Conservation (phyloP, 2,329 filamentous ascomycete species). For the Beauveria brongniartii region DNA sequence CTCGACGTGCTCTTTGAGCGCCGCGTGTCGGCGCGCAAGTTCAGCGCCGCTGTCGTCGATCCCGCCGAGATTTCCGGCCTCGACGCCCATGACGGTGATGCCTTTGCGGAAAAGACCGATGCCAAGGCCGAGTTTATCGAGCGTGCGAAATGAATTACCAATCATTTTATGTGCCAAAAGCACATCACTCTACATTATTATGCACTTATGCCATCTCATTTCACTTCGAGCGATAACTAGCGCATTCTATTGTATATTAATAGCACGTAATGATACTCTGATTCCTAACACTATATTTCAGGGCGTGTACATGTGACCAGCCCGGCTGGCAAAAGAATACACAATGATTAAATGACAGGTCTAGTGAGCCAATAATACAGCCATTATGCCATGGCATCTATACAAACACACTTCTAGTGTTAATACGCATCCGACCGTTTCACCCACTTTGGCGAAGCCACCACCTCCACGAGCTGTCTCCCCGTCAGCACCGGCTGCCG, state of each 20-base stretch:
- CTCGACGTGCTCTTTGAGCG: slow-evolving; percentile 47
- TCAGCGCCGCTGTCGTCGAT: slow-evolving; percentile 23
- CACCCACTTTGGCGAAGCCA: slow-evolving; percentile 37
- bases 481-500: slow-evolving; percentile 20
- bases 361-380: neutral
- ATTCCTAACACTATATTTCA: too few relatives aligned
- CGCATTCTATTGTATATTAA: neutral
- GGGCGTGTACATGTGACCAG: too few relatives aligned
- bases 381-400: neutral
- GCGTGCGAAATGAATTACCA: neutral
- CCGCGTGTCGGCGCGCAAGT: slow-evolving; percentile 33
- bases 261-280: too few relatives aligned
- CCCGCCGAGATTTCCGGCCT: slow-evolving; percentile 4
- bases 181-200: too few relatives aligned
- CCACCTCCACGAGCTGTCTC: slow-evolving; percentile 30
- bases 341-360: neutral
- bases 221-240: neutral
- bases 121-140: slow-evolving; percentile 1
- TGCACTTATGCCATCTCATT: neutral
- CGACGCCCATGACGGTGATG: neutral
- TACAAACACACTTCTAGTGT: neutral
- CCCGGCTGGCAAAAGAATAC: too few relatives aligned
- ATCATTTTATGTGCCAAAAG: neutral
- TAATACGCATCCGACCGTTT: slow-evolving; percentile 43
- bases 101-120: neutral